Evolutionary conservation across 2,329 filamentous ascomycete species (phyloP).

Genomic region (Hawksworthiomyces lignivorus): DNA sequence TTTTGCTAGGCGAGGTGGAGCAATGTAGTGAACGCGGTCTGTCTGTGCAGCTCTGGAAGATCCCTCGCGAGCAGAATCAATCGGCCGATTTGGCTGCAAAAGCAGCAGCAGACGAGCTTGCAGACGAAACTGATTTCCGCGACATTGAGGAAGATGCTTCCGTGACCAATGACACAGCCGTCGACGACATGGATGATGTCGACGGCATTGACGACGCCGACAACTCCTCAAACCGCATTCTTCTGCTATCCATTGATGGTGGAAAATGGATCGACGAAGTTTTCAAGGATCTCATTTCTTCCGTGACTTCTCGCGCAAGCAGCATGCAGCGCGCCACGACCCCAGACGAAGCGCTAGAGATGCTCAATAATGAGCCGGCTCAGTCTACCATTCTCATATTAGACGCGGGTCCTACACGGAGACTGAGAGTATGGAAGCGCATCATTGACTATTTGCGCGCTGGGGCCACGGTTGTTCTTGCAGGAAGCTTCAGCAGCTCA

Average conservation of each 20-base stretch:
- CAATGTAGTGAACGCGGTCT: constrained; percentile 21
- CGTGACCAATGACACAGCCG: not conserved
- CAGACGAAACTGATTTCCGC: not conserved
- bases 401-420: constrained; percentile 14
- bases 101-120: constrained; percentile 10
- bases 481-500: constrained; percentile 14
- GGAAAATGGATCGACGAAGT: too few relatives aligned
- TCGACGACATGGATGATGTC: too few relatives aligned
- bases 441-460: constrained; percentile 14
- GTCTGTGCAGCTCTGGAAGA: constrained; percentile 38
- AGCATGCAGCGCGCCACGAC: constrained; percentile 12
- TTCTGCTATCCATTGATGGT: too few relatives aligned
- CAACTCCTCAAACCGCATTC: too few relatives aligned
- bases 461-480: constrained; percentile 16
- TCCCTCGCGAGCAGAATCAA: constrained; percentile 34
- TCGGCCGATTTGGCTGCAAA: constrained; percentile 34
- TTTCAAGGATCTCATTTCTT: too few relatives aligned
- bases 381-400: constrained; percentile 16
- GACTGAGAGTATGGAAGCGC: constrained; percentile 11
- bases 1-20: constrained; percentile 34
- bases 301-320: not conserved
- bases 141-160: not conserved
- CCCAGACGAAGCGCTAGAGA: constrained; percentile 8
- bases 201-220: not conserved
- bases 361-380: constrained; percentile 8